phyloP scores from a whole-genome alignment of 768 basidiomycete species.

The Lactarius sp. region DNA sequence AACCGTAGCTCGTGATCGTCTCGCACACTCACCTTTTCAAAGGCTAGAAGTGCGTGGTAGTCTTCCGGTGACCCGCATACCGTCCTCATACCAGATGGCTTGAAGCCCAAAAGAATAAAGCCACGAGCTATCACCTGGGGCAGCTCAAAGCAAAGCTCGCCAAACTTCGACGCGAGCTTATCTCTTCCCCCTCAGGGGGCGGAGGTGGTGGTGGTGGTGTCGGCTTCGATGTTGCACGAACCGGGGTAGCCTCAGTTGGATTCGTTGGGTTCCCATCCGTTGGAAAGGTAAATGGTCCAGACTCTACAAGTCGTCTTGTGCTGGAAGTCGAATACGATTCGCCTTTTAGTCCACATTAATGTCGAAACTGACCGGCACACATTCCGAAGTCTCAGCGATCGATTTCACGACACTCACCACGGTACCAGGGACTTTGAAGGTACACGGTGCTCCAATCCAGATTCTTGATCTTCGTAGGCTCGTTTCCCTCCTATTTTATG shows the following conservation, averaged over 20 bases:
- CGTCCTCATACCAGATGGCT: conserved; percentile 17
- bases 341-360: conserved; percentile 74
- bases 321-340: conserved; percentile 9
- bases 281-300: conserved; percentile 58
- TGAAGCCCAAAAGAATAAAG: conserved; percentile 93
- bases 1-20: conserved; percentile 19
- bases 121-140: conserved; percentile 92
- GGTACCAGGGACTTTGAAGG: conserved; percentile 89
- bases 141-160: conserved; percentile 98
- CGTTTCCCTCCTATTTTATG: not conserved
- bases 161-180: conserved; percentile 91
- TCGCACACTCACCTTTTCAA: conserved; percentile 29
- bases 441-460: conserved; percentile 95
- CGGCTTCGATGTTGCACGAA: conserved; percentile 97
- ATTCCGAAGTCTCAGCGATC: conserved; percentile 92
- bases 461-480: conserved; percentile 83
- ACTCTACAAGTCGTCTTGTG: conserved; percentile 3
- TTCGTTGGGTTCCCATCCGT: conserved; percentile 93
- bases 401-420: conserved; percentile 97
- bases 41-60: conserved; percentile 71
- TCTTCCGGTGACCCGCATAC: conserved; percentile 16
- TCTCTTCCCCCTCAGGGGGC: conserved; percentile 65
- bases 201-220: conserved; percentile 86
- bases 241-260: conserved; percentile 95
- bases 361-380: conserved; percentile 94